A percentile compares a stretch with the other conserved stretches of the same genome.
phyloP scores from a whole-genome alignment of 2,329 filamentous ascomycete species.

The Penicillium sp. region DNA sequence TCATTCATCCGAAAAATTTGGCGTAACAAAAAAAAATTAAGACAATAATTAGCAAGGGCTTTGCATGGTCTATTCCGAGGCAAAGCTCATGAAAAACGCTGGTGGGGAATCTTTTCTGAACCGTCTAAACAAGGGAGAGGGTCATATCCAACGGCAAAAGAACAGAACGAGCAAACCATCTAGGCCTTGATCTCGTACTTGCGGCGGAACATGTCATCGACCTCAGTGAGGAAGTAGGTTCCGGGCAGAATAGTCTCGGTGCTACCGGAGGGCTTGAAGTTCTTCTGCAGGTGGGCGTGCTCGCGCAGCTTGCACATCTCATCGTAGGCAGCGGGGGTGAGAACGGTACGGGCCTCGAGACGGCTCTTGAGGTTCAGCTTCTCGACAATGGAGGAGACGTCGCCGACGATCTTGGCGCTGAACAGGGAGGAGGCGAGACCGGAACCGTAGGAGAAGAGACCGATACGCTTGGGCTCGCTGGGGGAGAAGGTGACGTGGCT shows the following conservation, averaged over 20 bases:
- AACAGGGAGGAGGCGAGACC: slow-evolving; percentile 75
- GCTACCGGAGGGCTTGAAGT: slow-evolving; percentile 70
- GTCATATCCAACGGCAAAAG: slow-evolving; percentile 28
- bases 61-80: slow-evolving; percentile 27
- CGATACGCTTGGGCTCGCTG: slow-evolving; percentile 71
- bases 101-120: slow-evolving; percentile 35
- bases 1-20: slow-evolving; percentile 19
- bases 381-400: slow-evolving; percentile 67
- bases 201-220: slow-evolving; percentile 85
- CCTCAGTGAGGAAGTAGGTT: slow-evolving; percentile 76
- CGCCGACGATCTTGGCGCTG: slow-evolving; percentile 66
- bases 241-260: slow-evolving; percentile 65
- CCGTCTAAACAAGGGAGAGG: slow-evolving; percentile 29
- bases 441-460: slow-evolving; percentile 77
- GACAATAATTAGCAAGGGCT: slow-evolving; percentile 9
- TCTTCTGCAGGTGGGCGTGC: slow-evolving; percentile 79
- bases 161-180: slow-evolving; percentile 20
- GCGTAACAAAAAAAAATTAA: slow-evolving; percentile 7
- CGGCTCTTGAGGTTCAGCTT: slow-evolving; percentile 69
- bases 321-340: slow-evolving; percentile 73
- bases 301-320: slow-evolving; percentile 79
- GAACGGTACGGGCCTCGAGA: slow-evolving; percentile 64
- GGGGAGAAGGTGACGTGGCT: slow-evolving; percentile 62
- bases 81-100: slow-evolving; percentile 27
- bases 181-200: slow-evolving; percentile 75